Evolutionary conservation across 73 alveolate genomes (phyloP), one percentile per base, ranked within the genome.

Genomic region (Durusdinium trenchii): DNA sequence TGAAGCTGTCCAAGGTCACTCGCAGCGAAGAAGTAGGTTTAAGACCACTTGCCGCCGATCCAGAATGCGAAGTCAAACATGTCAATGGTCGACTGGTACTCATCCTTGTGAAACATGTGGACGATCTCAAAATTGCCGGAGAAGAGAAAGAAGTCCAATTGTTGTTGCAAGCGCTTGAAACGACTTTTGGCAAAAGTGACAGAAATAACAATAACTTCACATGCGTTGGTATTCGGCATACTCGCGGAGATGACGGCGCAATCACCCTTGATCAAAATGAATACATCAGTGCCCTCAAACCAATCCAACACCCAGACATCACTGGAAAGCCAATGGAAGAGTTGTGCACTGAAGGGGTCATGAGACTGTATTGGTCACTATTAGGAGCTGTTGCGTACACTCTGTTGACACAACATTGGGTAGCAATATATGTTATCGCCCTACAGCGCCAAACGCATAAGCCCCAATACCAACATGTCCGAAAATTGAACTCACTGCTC

Each of bases 271-370:
- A 85, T 28, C 94, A 85, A 47, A 45, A 54, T 54, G 81, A 38
- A 38, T 85, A 54, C 32, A 16, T 85, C 0, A 64, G 60, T 14
- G 78, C 95, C n/a, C 5, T 51, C 42, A 38, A 45, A 46, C 95
- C 95, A 1, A 85, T 85, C 3, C 60, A 36, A 10, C 95, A 85
- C 30, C 95, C 95, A 38, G 94, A 83, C 50, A 35, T 83, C 36
- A 83, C 75, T 0, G 94, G 94, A 7, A 50, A 54, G 48, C 75
- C 94, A 32, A 51, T 36, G 50, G 67, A 48, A 7, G 76, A 50
- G 40, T 75, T 75, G 40, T 83, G 94, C 51, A 38, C 95, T 26
- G 61, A 62, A 0, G 26, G 43, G 1, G 79, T 85, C 35, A 42
- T 20, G n/a, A 36, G 95, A 0, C 43, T 57, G 81, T 85, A 52